Evolutionary conservation across 176 grass and related monocot species (phyloP), one percentile per base, ranked within the genome.

Genomic region (Ensete glaucum): DNA sequence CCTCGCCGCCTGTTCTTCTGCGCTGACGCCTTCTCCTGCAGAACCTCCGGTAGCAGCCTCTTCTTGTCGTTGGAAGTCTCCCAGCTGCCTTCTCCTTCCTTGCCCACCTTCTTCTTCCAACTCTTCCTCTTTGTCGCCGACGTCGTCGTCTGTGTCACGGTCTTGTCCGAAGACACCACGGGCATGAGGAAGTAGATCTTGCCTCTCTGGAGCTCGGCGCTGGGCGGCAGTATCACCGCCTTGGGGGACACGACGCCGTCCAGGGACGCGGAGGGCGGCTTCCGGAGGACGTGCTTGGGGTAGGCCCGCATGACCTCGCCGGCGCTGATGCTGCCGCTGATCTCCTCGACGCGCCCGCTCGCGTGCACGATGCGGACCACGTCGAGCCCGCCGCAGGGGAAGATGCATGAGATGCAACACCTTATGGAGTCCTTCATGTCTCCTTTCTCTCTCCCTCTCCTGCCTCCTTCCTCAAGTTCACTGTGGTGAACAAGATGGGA

Each of bases 111-210:
- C 72, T 84, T 84, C 76, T 86, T 90, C 79, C 85, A 66, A 13
- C 80, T 54, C 67, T 9, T 65, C 11, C 63, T 27, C 22, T 77
- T 85, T 67, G 83, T 86, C 83, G 90, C 90, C 67, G 67, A 79
- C 20, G 54, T 73, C 8, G 53, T 43, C 8, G 12, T 43, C 53
- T 9, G 48, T 13, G 77, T 56, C 53, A 51, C 43, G 16, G 60
- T 20, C 16, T 22, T 24, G 50, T 51, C 17, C n/a, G n/a, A 22
- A 22, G 11, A 22, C 21, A 53, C 50, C 21, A 53, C 50, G 7
- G 90, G 93, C 78, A 90, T 79, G 74, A 97, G 89, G 81, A 97
- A 97, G 82, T 97, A 97, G 64, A 97, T 97, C 81, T 90, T 90
- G 27, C 93, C 93, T 49, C 73, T 89, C 77, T 93, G 90, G 62